phyloP scores from a whole-genome alignment of 2,329 filamentous ascomycete genomes.

The Blastomyces gilchristii region DNA sequence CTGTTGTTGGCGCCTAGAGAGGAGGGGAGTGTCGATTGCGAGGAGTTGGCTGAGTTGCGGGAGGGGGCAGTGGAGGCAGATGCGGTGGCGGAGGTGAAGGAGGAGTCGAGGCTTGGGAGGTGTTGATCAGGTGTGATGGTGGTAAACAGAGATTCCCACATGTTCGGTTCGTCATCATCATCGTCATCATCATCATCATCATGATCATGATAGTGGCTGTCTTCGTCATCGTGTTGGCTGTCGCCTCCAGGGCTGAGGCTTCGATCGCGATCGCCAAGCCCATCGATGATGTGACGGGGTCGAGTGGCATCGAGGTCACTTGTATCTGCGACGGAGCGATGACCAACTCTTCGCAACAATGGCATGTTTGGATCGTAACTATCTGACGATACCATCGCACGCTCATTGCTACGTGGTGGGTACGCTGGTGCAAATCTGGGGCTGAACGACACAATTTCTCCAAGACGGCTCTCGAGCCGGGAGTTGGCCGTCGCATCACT shows the following conservation, averaged over 20 bases:
- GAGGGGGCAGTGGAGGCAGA: conserved; percentile 22
- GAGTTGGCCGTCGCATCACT: neutral
- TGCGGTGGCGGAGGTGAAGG: conserved; percentile 55
- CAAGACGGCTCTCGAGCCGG: conserved; percentile 9
- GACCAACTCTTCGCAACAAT: conserved; percentile 27
- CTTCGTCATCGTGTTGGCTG: conserved; percentile 20
- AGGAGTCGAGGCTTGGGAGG: conserved; percentile 68
- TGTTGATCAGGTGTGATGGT: conserved; percentile 75
- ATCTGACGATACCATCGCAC: conserved; percentile 12
- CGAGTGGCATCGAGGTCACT: conserved; percentile 15
- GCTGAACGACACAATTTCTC: conserved; percentile 25
- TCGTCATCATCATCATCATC: conserved; percentile 18
- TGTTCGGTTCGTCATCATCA: conserved; percentile 41
- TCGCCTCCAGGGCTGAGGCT: conserved; percentile 56
- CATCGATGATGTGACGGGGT: conserved; percentile 47
- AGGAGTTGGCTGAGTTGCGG: conserved; percentile 31
- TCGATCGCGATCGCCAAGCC: conserved; percentile 72
- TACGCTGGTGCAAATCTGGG: conserved; percentile 38
- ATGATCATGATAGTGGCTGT: neutral
- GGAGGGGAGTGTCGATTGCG: conserved; percentile 32
- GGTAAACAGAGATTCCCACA: conserved; percentile 71
- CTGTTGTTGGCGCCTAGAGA: conserved; percentile 12
- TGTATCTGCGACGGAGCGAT: conserved; percentile 23
- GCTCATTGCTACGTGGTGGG: conserved; percentile 8
- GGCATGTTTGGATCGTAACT: conserved; percentile 19